Percentiles rank a stretch among this genome's conserved stretches.
phyloP scores from a whole-genome alignment of 2,329 filamentous ascomycete species.

The Aureobasidium sp. region DNA sequence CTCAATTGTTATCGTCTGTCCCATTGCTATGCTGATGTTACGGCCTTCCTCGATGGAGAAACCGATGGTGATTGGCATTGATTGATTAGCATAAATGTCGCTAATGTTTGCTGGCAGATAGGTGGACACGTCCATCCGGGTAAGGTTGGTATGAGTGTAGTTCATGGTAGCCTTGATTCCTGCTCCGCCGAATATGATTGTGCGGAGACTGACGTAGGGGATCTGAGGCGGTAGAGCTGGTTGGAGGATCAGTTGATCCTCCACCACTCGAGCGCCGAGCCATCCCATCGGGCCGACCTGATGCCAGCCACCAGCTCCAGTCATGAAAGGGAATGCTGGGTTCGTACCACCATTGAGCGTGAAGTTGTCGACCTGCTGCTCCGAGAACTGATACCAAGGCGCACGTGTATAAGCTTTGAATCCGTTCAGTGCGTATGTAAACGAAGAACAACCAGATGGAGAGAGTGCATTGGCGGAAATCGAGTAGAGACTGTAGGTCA shows the following conservation, averaged over 20 bases:
- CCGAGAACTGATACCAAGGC: constrained; percentile 63
- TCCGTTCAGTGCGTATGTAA: constrained; percentile 57
- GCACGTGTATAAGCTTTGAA: constrained; percentile 55
- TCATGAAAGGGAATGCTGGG: constrained; percentile 62
- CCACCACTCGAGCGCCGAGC: constrained; percentile 52
- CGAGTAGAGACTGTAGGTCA: constrained; percentile 64
- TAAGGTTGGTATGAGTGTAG: constrained; percentile 54
- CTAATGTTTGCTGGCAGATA: constrained; percentile 45
- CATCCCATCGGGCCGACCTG: constrained; percentile 61
- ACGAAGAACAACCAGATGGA: constrained; percentile 58
- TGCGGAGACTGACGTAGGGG: constrained; percentile 49
- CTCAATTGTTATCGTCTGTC: constrained; percentile 36
- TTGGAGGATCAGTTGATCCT: constrained; percentile 53
- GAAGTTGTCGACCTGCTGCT: constrained; percentile 56
- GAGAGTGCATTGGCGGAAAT: constrained; percentile 58
- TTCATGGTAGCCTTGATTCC: constrained; percentile 54
- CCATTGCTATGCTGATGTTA: constrained; percentile 38
- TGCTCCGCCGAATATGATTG: constrained; percentile 58
- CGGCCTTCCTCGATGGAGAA: constrained; percentile 27
- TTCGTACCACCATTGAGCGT: constrained; percentile 55
- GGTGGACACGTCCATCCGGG: constrained; percentile 35
- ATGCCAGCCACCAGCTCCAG: constrained; percentile 60
- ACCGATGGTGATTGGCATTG: constrained; percentile 50
- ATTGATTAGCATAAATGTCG: constrained; percentile 39
- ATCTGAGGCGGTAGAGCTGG: constrained; percentile 60